Conservation (phyloP, 1,284 basidiomycete species). For the Uromyces viciae-fabae region DNA sequence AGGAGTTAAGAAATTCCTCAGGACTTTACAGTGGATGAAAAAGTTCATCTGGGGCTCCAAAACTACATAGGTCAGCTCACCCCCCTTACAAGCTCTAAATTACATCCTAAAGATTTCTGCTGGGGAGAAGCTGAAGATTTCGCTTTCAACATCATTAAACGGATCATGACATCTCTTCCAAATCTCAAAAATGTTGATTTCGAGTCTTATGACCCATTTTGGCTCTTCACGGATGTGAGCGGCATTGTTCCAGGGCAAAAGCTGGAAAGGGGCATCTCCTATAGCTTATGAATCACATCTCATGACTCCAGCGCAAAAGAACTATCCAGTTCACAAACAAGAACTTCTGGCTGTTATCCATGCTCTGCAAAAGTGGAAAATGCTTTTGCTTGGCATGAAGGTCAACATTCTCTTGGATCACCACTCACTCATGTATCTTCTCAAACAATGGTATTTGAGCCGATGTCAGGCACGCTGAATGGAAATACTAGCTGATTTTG, state of each 20-base stretch:
- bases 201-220: background rate
- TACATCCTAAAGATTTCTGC: background rate
- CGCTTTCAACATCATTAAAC: background rate
- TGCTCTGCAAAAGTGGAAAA: too few relatives aligned
- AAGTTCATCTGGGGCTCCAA: background rate
- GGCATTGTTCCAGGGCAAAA: background rate
- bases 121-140: background rate
- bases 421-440: too few relatives aligned
- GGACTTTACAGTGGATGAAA: background rate
- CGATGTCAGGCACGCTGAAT: too few relatives aligned
- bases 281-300: background rate
- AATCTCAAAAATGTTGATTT: background rate
- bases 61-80: background rate
- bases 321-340: too few relatives aligned
- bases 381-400: too few relatives aligned
- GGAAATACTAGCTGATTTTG: too few relatives aligned
- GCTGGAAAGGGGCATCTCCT: background rate
- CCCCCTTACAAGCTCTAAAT: background rate
- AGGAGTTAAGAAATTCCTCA: conserved; percentile 56
- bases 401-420: too few relatives aligned
- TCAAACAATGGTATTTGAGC: too few relatives aligned
- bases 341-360: too few relatives aligned
- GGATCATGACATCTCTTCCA: background rate
- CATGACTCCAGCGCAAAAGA: too few relatives aligned
- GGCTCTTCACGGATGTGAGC: background rate